Percentiles rank a stretch among this genome's conserved stretches.
Conservation (phyloP, 2,329 filamentous ascomycete genomes). For the Zymoseptoria tritici region DNA sequence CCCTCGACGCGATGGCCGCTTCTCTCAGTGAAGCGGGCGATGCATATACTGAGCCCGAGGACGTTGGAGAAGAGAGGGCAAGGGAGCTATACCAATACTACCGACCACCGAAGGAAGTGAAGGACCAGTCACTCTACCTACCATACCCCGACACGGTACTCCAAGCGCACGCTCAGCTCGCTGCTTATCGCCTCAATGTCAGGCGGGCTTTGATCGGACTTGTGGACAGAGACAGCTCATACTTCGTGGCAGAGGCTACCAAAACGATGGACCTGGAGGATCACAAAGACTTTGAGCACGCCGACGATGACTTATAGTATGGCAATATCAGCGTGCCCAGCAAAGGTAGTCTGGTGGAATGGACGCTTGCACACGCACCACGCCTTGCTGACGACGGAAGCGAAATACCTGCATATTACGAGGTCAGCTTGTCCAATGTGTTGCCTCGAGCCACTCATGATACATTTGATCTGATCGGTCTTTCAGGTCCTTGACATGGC, state of each 20-base stretch:
- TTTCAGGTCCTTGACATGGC: conserved; percentile 20
- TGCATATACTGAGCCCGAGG: conserved; percentile 14
- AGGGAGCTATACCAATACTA: conserved; percentile 23
- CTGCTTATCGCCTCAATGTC: conserved; percentile 41
- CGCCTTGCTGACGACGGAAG: conserved; percentile 15
- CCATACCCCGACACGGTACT: conserved; percentile 33
- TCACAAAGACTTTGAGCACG: conserved; percentile 13
- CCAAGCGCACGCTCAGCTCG: conserved; percentile 43
- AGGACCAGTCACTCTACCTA: conserved; percentile 11
- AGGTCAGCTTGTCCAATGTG: conserved; percentile 15
- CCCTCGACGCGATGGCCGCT: background rate
- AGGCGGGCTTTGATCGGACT: conserved; percentile 46
- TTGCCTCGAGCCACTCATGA: background rate
- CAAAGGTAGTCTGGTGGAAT: conserved; percentile 51
- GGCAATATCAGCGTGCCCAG: conserved; percentile 49
- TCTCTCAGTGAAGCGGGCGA: conserved; percentile 4
- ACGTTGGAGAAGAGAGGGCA: conserved; percentile 19
- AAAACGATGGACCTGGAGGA: conserved; percentile 36
- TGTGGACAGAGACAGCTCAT: conserved; percentile 43
- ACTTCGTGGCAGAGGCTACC: conserved; percentile 47
- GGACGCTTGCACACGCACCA: conserved; percentile 36
- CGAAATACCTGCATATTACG: conserved; percentile 29
- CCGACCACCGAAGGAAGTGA: conserved; percentile 14
- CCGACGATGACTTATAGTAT: conserved; percentile 30
- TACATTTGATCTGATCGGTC: background rate